phyloP scores from a whole-genome alignment of 768 basidiomycete genomes.

The Paxillus involutus region DNA sequence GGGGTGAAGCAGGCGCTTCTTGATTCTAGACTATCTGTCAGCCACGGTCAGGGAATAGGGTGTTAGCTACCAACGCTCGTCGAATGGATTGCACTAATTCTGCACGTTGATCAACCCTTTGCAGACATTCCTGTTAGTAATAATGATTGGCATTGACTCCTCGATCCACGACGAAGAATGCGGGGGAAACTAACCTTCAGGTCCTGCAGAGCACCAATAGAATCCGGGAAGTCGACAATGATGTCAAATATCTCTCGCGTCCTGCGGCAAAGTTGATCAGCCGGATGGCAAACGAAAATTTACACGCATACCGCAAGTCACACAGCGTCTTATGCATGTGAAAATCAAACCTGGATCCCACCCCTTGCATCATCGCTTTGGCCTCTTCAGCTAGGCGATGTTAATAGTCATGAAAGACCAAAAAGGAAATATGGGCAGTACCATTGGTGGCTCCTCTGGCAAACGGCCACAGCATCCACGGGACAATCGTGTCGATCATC shows the following conservation, averaged over 20 bases:
- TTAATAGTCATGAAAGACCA: conserved; percentile 3
- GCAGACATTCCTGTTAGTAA: conserved; percentile 63
- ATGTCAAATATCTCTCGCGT: conserved; percentile 92
- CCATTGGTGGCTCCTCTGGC: conserved; percentile 62
- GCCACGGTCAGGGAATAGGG: background rate
- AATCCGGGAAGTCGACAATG: conserved; percentile 92
- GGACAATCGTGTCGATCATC: conserved; percentile 78
- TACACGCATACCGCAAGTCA: conserved; percentile 67
- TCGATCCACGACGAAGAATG: background rate
- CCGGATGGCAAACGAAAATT: background rate
- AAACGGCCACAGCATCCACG: conserved; percentile 85
- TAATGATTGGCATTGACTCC: background rate
- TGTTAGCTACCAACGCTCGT: conserved; percentile 55
- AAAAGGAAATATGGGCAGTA: conserved; percentile 29
- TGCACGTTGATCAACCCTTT: conserved; percentile 77
- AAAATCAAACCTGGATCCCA: conserved; percentile 85
- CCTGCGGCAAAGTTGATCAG: conserved; percentile 30
- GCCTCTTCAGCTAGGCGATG: conserved; percentile 61
- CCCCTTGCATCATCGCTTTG: conserved; percentile 67
- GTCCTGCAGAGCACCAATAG: conserved; percentile 80
- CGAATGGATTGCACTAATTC: conserved; percentile 77
- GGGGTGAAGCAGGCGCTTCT: conserved; percentile 88
- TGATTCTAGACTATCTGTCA: conserved; percentile 53
- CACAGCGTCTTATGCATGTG: conserved; percentile 91
- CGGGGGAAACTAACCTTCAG: conserved; percentile 54